Conservation (phyloP, 768 basidiomycete genomes). For the Suillus placidus region DNA sequence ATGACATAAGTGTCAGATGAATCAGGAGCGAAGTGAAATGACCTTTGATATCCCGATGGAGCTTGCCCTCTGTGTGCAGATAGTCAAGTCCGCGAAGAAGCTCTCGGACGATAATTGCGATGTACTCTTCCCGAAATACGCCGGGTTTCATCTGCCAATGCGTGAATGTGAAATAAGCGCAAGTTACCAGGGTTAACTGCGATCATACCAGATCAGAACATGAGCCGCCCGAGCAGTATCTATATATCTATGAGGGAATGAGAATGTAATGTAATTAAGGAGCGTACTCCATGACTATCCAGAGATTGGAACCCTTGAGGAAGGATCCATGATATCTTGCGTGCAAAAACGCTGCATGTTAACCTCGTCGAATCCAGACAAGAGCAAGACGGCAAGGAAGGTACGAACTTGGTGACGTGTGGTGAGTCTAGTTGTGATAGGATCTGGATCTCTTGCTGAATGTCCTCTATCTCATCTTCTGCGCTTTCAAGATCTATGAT, state of each 20-base stretch:
- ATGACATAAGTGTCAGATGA: not conserved
- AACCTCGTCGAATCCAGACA: constrained; percentile 36
- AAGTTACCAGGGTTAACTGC: constrained; percentile 6
- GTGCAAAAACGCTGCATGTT: constrained; percentile 30
- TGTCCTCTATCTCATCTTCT: constrained; percentile 99
- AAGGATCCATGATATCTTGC: constrained; percentile 92
- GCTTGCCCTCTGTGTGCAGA: constrained; percentile 92
- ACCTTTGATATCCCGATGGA: constrained; percentile 99
- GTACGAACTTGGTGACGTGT: constrained; percentile 88
- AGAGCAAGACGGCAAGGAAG: constrained; percentile 21
- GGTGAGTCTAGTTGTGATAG: constrained; percentile 95
- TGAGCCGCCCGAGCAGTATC: constrained; percentile 97
- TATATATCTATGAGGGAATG: constrained; percentile 30
- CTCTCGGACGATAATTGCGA: constrained; percentile 95
- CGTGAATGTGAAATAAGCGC: constrained; percentile 15
- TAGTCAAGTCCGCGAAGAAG: constrained; percentile 92
- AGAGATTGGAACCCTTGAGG: constrained; percentile 93
- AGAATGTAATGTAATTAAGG: constrained; percentile 13
- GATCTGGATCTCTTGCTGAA: constrained; percentile 98
- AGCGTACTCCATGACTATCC: constrained; percentile 97
- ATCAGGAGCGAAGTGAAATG: constrained; percentile 16
- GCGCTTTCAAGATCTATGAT: constrained; percentile 99
- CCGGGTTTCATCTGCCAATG: constrained; percentile 91
- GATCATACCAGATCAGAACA: constrained; percentile 89
- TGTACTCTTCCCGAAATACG: constrained; percentile 97